A percentile compares a stretch with the other conserved stretches of the same genome.
phyloP scores from a whole-genome alignment of 345 rosid species.

The Euphorbia pulcherrima region DNA sequence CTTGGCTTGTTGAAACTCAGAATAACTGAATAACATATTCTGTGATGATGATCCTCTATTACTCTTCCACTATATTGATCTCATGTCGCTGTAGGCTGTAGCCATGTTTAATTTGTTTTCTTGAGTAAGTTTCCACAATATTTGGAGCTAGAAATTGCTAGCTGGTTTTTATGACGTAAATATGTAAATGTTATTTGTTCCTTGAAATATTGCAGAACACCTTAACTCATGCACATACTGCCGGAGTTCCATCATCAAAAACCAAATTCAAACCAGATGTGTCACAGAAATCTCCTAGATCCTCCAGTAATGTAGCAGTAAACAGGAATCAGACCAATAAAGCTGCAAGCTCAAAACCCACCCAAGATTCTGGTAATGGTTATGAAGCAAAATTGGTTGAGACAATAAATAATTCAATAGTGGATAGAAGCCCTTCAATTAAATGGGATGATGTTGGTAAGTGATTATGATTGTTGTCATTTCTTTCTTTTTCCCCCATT shows the following conservation, averaged over 20 bases:
- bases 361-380: conserved; percentile 50
- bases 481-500: background rate
- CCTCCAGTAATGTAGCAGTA: conserved; percentile 33
- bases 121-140: background rate
- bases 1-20: background rate
- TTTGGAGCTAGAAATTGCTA: background rate
- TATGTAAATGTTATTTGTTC: conserved; percentile 10
- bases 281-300: conserved; percentile 33
- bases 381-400: conserved; percentile 77
- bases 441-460: conserved; percentile 98
- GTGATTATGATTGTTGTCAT: conserved; percentile 12
- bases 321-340: conserved; percentile 38
- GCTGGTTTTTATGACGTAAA: conserved; percentile 1
- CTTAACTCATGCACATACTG: conserved; percentile 35
- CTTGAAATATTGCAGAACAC: conserved; percentile 49
- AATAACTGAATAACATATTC: background rate
- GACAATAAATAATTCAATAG: conserved; percentile 80
- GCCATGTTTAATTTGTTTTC: background rate
- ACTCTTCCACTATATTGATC: background rate
- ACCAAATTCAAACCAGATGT: conserved; percentile 38
- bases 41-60: background rate
- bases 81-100: background rate
- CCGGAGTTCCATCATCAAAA: conserved; percentile 48
- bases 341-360: conserved; percentile 45
- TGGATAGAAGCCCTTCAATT: conserved; percentile 92